phyloP scores from a whole-genome alignment of 1,284 basidiomycete species.

The Trametes polyzona region DNA sequence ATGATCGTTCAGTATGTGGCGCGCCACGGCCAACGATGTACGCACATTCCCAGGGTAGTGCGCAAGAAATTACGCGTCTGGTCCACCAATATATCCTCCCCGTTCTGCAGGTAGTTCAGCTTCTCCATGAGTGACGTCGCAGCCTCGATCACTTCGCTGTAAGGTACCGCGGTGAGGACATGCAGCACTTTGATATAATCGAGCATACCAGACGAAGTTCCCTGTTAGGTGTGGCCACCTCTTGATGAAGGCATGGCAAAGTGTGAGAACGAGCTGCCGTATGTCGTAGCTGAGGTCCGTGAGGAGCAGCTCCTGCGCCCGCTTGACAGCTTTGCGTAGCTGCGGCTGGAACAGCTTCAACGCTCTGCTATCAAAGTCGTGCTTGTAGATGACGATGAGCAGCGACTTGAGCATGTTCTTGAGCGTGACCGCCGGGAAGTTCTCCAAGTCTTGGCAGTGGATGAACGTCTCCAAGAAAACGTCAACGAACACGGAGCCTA shows the following conservation, averaged over 20 bases:
- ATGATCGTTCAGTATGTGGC: not conserved
- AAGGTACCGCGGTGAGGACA: not conserved
- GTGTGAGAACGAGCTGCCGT: constrained; percentile 62
- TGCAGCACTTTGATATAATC: not conserved
- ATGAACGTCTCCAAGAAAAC: constrained; percentile 54
- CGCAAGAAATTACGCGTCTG: constrained; percentile 62
- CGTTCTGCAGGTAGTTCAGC: constrained; percentile 45
- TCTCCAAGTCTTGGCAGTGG: constrained; percentile 44
- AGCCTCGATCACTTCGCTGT: constrained; percentile 52
- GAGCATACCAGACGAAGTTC: constrained; percentile 54
- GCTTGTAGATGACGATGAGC: constrained; percentile 69
- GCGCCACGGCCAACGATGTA: not conserved
- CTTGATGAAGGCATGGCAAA: constrained; percentile 64
- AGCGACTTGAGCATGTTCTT: constrained; percentile 65
- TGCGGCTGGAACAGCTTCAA: constrained; percentile 55
- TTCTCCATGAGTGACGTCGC: constrained; percentile 50
- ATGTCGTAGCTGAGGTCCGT: constrained; percentile 62
- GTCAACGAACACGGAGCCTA: constrained; percentile 68
- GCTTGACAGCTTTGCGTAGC: constrained; percentile 54
- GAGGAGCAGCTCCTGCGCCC: constrained; percentile 54
- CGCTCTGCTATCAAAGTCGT: constrained; percentile 60
- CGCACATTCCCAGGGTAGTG: constrained; percentile 53
- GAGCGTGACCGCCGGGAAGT: constrained; percentile 53
- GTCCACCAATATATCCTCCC: constrained; percentile 58
- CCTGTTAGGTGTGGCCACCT: constrained; percentile 57